These are phyloP conservation scores for Hericium coralloides DNA, from an alignment of 768 basidiomycete genomes.

Conservation along the genomic window DNA sequence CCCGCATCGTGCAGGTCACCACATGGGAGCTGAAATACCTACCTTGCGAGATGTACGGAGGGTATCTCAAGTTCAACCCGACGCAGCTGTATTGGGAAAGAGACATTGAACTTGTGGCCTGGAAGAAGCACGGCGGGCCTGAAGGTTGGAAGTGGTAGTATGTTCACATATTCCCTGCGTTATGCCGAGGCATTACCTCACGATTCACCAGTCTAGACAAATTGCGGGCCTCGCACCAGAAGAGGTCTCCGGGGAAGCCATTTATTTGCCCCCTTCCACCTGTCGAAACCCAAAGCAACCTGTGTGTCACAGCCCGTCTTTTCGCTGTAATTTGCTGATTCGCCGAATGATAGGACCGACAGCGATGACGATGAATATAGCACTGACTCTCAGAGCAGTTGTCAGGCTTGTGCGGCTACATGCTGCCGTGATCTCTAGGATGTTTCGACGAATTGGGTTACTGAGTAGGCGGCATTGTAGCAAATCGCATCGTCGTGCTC, in stretches of 20 bases:
- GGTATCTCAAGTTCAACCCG: background rate
- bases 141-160: background rate
- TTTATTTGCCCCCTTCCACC: background rate
- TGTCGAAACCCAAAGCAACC: too few species aligned
- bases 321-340: too few species aligned
- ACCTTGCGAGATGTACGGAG: background rate
- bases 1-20: background rate
- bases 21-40: background rate
- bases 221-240: background rate
- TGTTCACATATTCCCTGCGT: background rate
- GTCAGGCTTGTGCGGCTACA: too few species aligned
- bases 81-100: background rate
- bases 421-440: too few species aligned
- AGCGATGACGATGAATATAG: too few species aligned
- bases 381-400: too few species aligned
- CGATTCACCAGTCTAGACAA: background rate
- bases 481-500: too few species aligned
- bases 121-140: background rate
- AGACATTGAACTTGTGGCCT: background rate
- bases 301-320: too few species aligned
- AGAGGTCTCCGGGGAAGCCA: background rate
- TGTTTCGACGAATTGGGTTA: too few species aligned
- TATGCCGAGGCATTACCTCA: background rate
- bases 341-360: too few species aligned
- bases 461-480: too few species aligned